phyloP scores from a whole-genome alignment of 805 yeast genomes.

The Metschnikowia lochheadii region DNA sequence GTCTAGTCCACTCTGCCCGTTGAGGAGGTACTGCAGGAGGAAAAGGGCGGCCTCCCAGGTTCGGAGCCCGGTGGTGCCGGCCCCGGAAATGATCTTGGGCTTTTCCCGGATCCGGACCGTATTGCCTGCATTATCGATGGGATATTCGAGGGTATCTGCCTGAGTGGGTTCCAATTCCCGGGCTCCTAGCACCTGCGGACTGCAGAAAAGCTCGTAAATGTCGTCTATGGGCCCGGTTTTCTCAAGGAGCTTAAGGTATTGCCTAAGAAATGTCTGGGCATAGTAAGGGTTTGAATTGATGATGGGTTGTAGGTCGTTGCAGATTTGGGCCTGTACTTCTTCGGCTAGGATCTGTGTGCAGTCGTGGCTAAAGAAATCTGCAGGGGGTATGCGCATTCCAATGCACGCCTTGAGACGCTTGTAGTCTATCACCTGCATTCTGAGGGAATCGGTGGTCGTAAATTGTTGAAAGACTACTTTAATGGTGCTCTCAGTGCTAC shows the following conservation, averaged over 20 bases:
- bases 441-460: not conserved
- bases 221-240: slow-evolving; percentile 31
- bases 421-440: not conserved
- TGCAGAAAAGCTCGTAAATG: slow-evolving; percentile 39
- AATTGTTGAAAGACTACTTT: too few relatives aligned
- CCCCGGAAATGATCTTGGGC: slow-evolving; percentile 61
- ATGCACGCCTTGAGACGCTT: slow-evolving; percentile 13
- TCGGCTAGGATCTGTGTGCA: slow-evolving; percentile 9
- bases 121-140: slow-evolving; percentile 17
- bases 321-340: slow-evolving; percentile 20
- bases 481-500: not conserved
- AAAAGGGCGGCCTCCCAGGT: slow-evolving; percentile 93
- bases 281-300: slow-evolving; percentile 47
- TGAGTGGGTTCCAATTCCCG: slow-evolving; percentile 34
- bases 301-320: slow-evolving; percentile 19
- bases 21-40: slow-evolving; percentile 48
- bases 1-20: slow-evolving; percentile 2
- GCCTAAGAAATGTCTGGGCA: slow-evolving; percentile 42
- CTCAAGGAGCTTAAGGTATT: slow-evolving; percentile 36
- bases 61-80: slow-evolving; percentile 83
- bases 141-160: slow-evolving; percentile 33
- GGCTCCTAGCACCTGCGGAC: slow-evolving; percentile 28
- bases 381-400: slow-evolving; percentile 18
- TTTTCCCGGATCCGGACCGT: slow-evolving; percentile 47
- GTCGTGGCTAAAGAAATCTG: slow-evolving; percentile 16